A percentile compares a stretch with the other conserved stretches of the same genome.
Evolutionary conservation across 176 grass and related monocot genomes (phyloP).

Genomic region (Bothriochloa decipiens): DNA sequence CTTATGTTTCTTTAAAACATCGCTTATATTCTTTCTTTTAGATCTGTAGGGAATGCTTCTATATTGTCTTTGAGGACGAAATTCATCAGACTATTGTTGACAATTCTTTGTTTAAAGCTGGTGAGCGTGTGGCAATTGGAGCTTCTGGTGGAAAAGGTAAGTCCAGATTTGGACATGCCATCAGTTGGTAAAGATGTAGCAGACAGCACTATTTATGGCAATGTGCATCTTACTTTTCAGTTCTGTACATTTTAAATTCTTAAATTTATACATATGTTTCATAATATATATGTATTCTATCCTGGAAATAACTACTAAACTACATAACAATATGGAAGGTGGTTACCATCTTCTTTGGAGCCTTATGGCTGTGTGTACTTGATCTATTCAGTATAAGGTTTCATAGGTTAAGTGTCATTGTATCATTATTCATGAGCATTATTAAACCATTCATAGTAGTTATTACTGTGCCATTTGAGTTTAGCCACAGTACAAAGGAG

Average conservation of each 20-base stretch:
- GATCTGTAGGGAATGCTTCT: conserved; percentile 94
- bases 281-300: background rate
- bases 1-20: background rate
- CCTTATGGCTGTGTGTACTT: background rate
- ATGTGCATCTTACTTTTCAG: background rate
- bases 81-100: conserved; percentile 84
- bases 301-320: background rate
- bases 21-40: conserved; percentile 34
- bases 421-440: background rate
- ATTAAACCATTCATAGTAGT: background rate
- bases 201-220: background rate
- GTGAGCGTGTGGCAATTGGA: conserved; percentile 87
- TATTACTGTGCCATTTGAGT: background rate
- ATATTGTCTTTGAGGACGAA: conserved; percentile 84
- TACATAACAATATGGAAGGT: background rate
- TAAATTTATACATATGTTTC: background rate
- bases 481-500: background rate
- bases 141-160: conserved; percentile 98
- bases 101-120: conserved; percentile 80
- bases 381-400: background rate
- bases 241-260: background rate
- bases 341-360: background rate
- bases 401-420: background rate
- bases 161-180: conserved; percentile 4
- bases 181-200: background rate